These are phyloP conservation scores for Amoebophrya sp. DNA, from an alignment of 169 alveolate genomes.

Conservation along the genomic window DNA sequence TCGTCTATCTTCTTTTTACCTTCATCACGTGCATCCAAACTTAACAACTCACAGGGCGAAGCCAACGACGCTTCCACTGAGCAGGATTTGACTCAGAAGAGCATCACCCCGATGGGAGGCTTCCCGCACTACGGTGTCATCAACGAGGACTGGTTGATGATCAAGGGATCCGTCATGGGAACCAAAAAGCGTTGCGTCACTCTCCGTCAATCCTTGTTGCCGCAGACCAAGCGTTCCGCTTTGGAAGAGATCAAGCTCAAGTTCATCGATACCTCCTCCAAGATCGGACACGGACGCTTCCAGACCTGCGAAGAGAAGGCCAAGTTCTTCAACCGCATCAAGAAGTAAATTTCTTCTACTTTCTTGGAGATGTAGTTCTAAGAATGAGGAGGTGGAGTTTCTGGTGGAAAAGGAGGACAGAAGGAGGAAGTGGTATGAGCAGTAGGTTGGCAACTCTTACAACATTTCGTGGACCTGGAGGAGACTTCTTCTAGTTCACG, in stretches of 20 bases:
- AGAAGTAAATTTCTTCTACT: too few species aligned
- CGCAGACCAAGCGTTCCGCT: constrained; percentile 85
- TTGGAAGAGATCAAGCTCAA: constrained; percentile 84
- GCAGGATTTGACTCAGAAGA: constrained; percentile 94
- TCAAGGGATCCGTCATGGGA: constrained; percentile 97
- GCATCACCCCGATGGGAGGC: constrained; percentile 99
- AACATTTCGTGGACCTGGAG: too few species aligned
- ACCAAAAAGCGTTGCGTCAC: constrained; percentile 92
- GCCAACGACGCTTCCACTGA: constrained; percentile 90
- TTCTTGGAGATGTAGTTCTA: too few species aligned
- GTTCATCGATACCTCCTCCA: constrained; percentile 99
- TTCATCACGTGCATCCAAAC: too few species aligned
- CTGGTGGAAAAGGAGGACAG: too few species aligned
- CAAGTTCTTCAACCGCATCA: constrained; percentile 80
- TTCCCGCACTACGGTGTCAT: constrained; percentile 92
- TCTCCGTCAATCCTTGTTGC: constrained; percentile 89
- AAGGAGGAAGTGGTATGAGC: too few species aligned
- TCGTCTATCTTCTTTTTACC: background rate
- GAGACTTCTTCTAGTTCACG: too few species aligned
- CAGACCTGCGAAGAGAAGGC: constrained; percentile 96
- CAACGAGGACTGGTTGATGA: constrained; percentile 92
- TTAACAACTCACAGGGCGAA: constrained; percentile 80
- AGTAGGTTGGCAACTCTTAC: too few species aligned
- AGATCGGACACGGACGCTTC: constrained; percentile 99
- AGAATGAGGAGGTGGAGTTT: too few species aligned